Percentiles rank a stretch among this genome's conserved stretches.
Conservation (phyloP, 2,329 filamentous ascomycete genomes). For the Teratosphaeria destructans region DNA sequence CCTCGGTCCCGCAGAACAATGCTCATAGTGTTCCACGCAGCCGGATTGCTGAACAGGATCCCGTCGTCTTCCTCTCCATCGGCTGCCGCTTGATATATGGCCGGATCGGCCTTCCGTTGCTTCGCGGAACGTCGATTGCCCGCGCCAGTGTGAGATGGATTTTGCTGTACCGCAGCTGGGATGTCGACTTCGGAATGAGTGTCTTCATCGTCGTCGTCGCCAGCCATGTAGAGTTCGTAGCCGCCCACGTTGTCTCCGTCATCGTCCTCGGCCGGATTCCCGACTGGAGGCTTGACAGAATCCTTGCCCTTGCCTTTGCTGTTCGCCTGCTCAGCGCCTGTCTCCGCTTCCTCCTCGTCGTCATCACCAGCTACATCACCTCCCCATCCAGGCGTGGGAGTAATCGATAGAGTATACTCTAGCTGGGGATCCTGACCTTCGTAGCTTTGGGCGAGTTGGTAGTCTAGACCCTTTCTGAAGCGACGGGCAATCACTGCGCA, state of each 20-base stretch:
- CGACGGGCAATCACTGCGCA: constrained; percentile 72
- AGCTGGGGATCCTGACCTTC: constrained; percentile 61
- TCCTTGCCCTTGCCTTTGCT: constrained; percentile 21
- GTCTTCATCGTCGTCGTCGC: constrained; percentile 46
- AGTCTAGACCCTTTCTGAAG: constrained; percentile 80
- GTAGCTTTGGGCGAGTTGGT: constrained; percentile 83
- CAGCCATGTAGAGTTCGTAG: constrained; percentile 89
- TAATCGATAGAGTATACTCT: constrained; percentile 79
- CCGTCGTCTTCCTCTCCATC: constrained; percentile 61
- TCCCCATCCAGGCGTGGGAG: constrained; percentile 77
- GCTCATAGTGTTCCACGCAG: constrained; percentile 81
- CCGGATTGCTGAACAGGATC: constrained; percentile 57
- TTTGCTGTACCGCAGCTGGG: constrained; percentile 20
- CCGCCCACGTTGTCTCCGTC: constrained; percentile 57
- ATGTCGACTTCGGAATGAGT: constrained; percentile 30
- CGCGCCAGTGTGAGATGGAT: constrained; percentile 32
- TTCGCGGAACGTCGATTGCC: constrained; percentile 32
- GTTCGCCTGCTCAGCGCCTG: constrained; percentile 44
- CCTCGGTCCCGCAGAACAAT: constrained; percentile 82
- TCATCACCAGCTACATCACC: constrained; percentile 45
- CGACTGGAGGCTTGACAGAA: neutral
- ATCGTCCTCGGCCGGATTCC: constrained; percentile 30
- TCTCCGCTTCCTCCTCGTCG: constrained; percentile 30
- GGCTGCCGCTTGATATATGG: constrained; percentile 67
- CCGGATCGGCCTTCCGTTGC: constrained; percentile 53